Base-by-base conservation (phyloP, 176 grass and related monocot species). In the Carex scoparia region DNA sequence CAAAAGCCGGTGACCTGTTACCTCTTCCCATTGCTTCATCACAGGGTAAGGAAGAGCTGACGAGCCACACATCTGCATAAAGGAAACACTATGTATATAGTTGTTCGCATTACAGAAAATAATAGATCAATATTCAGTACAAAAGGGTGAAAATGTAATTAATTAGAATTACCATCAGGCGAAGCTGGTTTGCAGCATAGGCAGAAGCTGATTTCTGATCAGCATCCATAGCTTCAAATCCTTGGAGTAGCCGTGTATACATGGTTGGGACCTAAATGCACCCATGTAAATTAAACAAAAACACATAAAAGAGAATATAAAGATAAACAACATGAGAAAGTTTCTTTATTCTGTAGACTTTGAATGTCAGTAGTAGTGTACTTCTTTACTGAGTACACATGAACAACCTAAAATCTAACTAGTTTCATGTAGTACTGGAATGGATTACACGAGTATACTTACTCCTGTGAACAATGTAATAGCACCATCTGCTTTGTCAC, bases 381-480 rank as follows among this genome's bases (percentile, higher is more conserved):
- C 28, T 32, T 78, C 49, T 55, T 18, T 78, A 51, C 12, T 78
- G 27, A 78, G 28, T 56, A 56, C 73, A 56, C 13, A 16, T 13
- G 51, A 57, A 78, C 28, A 78, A 69, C 33, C 61, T 40, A 69
- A 57, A 31, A 56, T 78, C 51, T 33, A 31, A 77, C 48, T 28
- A 77, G 15, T 33, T 77, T 77, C 46, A 56, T 32, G 31, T 77
- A 77, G 12, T 53, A 54, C 27, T 77, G 49, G 55, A 55, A 56
- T 12, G 38, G 32, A 81, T 70, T 31, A 23, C 0, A 82, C 40
- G 40, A 87, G 83, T 70, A 67, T 18, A 49, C 83, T 35, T 92
- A 98, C 95, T 87, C 95, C 95, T 32, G 95, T 98, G 83, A 98
- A 98, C 69, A 95, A 86, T 83, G 95, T 98, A 88, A 95, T 93